phyloP scores from a whole-genome alignment of 345 rosid species.

The Acer yangbiense region DNA sequence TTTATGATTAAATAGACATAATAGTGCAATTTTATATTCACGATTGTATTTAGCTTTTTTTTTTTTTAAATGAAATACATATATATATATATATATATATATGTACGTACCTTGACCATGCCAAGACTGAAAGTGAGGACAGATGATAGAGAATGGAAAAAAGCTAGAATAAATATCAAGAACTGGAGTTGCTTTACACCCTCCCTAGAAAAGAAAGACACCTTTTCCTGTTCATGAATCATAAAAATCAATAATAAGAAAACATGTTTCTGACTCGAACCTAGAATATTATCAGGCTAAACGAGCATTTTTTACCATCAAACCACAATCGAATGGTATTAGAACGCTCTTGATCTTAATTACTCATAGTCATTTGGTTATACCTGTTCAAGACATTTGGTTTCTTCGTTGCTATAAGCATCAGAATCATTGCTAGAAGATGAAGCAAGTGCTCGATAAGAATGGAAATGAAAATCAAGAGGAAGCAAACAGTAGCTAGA shows the following conservation, averaged over 20 bases:
- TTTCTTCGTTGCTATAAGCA: constrained; percentile 42
- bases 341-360: too few species aligned
- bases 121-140: constrained; percentile 57
- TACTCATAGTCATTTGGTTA: too few species aligned
- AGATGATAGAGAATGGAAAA: constrained; percentile 52
- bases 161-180: constrained; percentile 56
- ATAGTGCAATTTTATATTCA: too few species aligned
- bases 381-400: constrained; percentile 42
- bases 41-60: too few species aligned
- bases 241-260: neutral
- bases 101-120: constrained; percentile 57
- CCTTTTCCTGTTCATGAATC: constrained; percentile 47
- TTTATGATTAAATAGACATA: neutral
- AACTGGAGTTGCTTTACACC: constrained; percentile 53
- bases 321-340: too few species aligned
- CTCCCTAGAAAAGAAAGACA: constrained; percentile 45
- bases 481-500: constrained; percentile 71
- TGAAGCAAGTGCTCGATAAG: constrained; percentile 61
- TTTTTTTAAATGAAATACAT: neutral
- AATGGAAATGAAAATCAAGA: constrained; percentile 55
- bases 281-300: too few species aligned
- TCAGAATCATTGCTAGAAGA: constrained; percentile 34
- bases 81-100: neutral
- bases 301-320: too few species aligned
- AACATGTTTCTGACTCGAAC: too few species aligned